These are phyloP conservation scores for Pythium myriotylum DNA, from an alignment of 352 stramenopile species.

Conservation along the genomic window DNA sequence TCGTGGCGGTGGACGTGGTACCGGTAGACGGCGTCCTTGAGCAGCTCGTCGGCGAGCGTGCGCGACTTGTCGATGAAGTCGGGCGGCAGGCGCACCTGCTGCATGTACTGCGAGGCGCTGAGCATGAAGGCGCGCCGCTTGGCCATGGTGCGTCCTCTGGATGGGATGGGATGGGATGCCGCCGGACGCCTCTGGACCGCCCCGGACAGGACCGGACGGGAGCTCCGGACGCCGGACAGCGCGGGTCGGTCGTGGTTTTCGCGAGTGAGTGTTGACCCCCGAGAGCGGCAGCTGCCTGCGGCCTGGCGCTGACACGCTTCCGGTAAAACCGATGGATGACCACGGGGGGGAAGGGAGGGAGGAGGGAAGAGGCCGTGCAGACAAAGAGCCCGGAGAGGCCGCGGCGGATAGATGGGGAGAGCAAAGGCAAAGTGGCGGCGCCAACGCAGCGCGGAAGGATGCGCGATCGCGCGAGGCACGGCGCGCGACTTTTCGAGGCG, in stretches of 20 bases:
- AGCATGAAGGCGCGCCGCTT: constrained; percentile 27
- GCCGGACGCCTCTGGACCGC: neutral
- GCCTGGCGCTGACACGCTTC: neutral
- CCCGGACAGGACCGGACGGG: neutral
- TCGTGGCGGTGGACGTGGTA: constrained; percentile 48
- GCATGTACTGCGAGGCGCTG: constrained; percentile 33
- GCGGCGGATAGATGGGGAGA: too few relatives aligned
- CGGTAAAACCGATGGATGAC: neutral
- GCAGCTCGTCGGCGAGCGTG: constrained; percentile 22
- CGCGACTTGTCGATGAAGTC: constrained; percentile 26
- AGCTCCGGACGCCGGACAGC: too few relatives aligned
- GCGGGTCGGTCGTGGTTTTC: too few relatives aligned
- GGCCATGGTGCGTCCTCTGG: constrained; percentile 17
- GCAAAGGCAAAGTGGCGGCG: neutral
- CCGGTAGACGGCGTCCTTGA: constrained; percentile 25
- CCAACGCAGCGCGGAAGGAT: constrained; percentile 1
- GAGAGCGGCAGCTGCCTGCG: neutral
- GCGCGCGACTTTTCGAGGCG: neutral
- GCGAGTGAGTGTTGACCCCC: neutral
- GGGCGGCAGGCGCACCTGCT: constrained; percentile 28
- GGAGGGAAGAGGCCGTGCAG: neutral
- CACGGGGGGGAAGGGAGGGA: neutral
- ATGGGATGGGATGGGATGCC: neutral
- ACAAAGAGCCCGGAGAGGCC: neutral
- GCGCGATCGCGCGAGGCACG: neutral